phyloP scores from a whole-genome alignment of 768 basidiomycete genomes.

The Amanita pseudoporphyria region DNA sequence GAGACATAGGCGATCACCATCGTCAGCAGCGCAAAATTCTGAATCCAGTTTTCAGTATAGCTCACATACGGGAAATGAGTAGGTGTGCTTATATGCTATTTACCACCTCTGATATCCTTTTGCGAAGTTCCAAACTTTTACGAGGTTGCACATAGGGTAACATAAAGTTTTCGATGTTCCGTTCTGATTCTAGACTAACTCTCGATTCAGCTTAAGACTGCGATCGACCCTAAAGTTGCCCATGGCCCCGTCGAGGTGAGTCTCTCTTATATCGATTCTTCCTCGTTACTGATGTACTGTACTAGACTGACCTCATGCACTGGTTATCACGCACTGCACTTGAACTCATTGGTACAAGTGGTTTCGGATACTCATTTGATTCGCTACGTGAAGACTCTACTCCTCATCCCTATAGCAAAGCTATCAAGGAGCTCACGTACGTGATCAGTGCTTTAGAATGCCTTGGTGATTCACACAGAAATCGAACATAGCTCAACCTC shows the following conservation, averaged over 20 bases:
- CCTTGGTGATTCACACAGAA: background rate
- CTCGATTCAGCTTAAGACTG: background rate
- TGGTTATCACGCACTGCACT: constrained; percentile 34
- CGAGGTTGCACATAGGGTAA: constrained; percentile 20
- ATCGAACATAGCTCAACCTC: constrained; percentile 10
- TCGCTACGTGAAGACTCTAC: constrained; percentile 21
- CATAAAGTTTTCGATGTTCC: background rate
- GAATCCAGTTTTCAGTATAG: constrained; percentile 33
- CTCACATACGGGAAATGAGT: constrained; percentile 32
- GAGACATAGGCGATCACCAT: constrained; percentile 29
- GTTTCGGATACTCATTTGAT: constrained; percentile 37
- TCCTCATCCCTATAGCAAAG: constrained; percentile 21
- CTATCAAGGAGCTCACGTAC: constrained; percentile 24
- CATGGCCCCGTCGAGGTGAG: background rate
- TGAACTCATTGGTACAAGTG: constrained; percentile 39
- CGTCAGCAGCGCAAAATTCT: constrained; percentile 33
- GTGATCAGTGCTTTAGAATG: constrained; percentile 7
- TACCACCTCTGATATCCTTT: background rate
- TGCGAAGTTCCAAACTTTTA: constrained; percentile 25
- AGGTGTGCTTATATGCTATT: background rate
- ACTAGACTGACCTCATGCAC: constrained; percentile 22
- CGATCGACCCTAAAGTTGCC: background rate
- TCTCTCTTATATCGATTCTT: background rate
- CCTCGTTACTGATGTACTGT: background rate
- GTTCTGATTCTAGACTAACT: background rate